Percentiles rank a stretch among this genome's conserved stretches.
These are phyloP conservation scores for Gossypium davidsonii DNA, from an alignment of 441 rosid genomes.

Conservation along the genomic window DNA sequence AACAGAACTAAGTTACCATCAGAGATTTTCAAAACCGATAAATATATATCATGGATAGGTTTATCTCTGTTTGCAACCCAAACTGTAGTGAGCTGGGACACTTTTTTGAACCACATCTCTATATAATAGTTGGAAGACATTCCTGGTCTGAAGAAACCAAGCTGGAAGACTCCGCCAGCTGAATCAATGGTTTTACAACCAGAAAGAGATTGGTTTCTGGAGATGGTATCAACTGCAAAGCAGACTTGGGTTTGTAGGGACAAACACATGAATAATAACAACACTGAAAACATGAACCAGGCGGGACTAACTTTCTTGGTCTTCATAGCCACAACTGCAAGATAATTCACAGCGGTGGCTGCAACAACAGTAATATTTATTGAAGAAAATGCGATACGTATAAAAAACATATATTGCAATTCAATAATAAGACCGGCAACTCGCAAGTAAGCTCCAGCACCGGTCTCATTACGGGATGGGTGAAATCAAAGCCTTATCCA, in stretches of 20 bases:
- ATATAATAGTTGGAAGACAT: constrained; percentile 41
- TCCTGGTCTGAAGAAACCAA: constrained; percentile 53
- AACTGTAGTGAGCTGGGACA: constrained; percentile 26
- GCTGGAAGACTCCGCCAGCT: constrained; percentile 20
- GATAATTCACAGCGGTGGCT: neutral
- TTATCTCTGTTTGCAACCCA: constrained; percentile 51
- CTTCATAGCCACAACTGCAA: constrained; percentile 19
- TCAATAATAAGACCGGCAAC: neutral
- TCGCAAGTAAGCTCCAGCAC: neutral
- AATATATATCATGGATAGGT: constrained; percentile 7
- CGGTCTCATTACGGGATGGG: neutral
- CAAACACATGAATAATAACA: constrained; percentile 13
- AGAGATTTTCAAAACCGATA: neutral
- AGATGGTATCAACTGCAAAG: constrained; percentile 31
- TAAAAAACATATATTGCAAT: neutral
- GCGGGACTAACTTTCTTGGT: neutral
- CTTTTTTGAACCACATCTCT: constrained; percentile 52
- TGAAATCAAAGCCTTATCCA: too few species aligned
- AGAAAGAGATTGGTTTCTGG: constrained; percentile 31
- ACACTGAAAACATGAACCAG: constrained; percentile 7
- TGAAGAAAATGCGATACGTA: neutral
- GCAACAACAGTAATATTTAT: neutral
- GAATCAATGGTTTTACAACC: constrained; percentile 41
- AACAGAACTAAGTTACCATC: neutral
- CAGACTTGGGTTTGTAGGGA: constrained; percentile 17